Evolutionary conservation across 2,329 filamentous ascomycete species (phyloP), one percentile per base, ranked within the genome.

Genomic region (Furcasterigmium furcatum): DNA sequence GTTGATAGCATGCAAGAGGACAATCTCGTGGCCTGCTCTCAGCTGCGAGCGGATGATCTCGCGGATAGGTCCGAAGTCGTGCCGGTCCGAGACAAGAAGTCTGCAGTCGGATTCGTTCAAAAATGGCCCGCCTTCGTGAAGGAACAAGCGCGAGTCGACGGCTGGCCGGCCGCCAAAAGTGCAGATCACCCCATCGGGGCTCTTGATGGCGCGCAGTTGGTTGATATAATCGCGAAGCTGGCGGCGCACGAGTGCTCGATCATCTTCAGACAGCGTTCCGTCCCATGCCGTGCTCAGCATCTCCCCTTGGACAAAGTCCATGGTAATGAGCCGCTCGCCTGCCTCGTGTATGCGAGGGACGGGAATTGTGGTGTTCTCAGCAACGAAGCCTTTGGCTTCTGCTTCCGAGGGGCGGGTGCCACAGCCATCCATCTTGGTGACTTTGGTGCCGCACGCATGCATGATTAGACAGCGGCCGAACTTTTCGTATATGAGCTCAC

Each of bases 1-100:
- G 48, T 77, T 76, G 19, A 55, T 53, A 19, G 61, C 62, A 48
- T 64, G 68, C 8, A 77, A 73, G 52, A 79, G 73, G 7, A 68
- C 63, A 44, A 5, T 63, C 46, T 13, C 56, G 52, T 4, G 51
- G 54, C 29, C 51, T 30, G 5, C 65, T n/a, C 3, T 55, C 55
- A 2, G 59, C 44, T 20, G 61, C 55, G 2, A 70, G 48, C 55
- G 58, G 60, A 18, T 18, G 19, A 44, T 69, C 9, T 58, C 59
- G 2, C 57, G 53, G 2, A 57, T 54, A 0, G 56, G 57, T 29
- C 48, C 45, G 43, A 68, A 69, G 0, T 27, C 24, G 12, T 27
- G 24, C 7, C 7, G 65, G 66, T 0, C 65, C 65, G 32, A 58
- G 57, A 19, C 57, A 38, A 0, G 54, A 47, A 4, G 46, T 38